phyloP scores from a whole-genome alignment of 2,329 filamentous ascomycete species.

The Xylariaceae sp. region DNA sequence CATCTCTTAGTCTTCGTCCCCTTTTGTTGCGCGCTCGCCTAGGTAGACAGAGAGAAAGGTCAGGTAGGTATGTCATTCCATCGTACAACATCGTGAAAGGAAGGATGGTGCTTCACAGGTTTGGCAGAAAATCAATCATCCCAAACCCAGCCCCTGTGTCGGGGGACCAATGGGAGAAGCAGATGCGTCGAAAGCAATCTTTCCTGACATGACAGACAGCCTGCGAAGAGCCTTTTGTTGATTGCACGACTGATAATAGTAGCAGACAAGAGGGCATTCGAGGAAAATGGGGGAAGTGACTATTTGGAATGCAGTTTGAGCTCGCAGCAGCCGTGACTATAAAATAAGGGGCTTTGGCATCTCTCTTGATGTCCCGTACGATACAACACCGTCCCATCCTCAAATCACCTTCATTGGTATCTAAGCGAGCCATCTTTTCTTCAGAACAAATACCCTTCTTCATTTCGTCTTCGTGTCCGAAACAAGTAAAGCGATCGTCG shows the following conservation, averaged over 20 bases:
- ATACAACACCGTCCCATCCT: conserved; percentile 14
- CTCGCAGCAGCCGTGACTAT: conserved; percentile 12
- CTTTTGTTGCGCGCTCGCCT: conserved; percentile 2
- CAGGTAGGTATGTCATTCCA: conserved; percentile 15
- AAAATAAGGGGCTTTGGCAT: conserved; percentile 12
- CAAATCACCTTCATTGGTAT: conserved; percentile 12
- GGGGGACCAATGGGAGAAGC: conserved; percentile 23
- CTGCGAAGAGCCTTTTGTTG: conserved; percentile 15
- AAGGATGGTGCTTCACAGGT: conserved; percentile 16
- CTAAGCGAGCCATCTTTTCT: conserved; percentile 21
- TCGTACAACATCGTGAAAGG: conserved; percentile 21
- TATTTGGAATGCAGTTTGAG: conserved; percentile 1
- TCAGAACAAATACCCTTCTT: conserved; percentile 5
- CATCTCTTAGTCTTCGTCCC: not conserved
- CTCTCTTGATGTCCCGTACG: conserved; percentile 4
- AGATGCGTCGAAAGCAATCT: conserved; percentile 8
- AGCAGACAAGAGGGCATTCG: conserved; percentile 1
- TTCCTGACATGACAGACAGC: conserved; percentile 18
- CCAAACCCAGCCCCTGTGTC: conserved; percentile 12
- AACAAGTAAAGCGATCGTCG: not conserved
- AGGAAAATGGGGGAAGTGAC: not conserved
- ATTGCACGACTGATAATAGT: conserved; percentile 13
- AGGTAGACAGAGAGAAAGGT: not conserved
- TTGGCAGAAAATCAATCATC: conserved; percentile 9
- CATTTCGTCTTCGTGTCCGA: conserved; percentile 3